Conservation (phyloP, 768 basidiomycete species). For the Mycena belliarum region DNA sequence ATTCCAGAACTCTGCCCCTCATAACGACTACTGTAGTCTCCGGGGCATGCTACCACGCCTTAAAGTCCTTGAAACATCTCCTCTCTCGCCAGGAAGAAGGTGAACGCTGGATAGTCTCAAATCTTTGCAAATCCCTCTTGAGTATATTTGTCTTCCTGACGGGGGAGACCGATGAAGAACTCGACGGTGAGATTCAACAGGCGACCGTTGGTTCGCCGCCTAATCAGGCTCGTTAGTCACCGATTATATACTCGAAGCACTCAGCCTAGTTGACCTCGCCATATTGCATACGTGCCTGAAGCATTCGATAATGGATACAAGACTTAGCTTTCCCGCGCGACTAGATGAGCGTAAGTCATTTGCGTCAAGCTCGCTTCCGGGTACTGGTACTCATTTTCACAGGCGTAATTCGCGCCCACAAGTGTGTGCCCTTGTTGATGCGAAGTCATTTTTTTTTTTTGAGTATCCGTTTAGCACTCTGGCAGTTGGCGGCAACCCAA, state of each 20-base stretch:
- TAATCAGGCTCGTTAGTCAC: constrained; percentile 28
- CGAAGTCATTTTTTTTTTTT: not conserved
- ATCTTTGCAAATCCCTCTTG: constrained; percentile 30
- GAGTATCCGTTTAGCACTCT: constrained; percentile 4
- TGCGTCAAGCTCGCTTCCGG: not conserved
- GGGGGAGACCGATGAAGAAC: constrained; percentile 22
- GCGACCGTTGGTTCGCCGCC: not conserved
- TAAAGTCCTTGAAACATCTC: constrained; percentile 8
- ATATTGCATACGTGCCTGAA: constrained; percentile 22
- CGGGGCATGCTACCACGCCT: constrained; percentile 21
- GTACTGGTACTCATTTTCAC: not conserved
- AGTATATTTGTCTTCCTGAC: constrained; percentile 29
- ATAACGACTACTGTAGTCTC: constrained; percentile 27
- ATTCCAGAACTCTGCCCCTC: constrained; percentile 13
- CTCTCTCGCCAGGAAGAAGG: not conserved
- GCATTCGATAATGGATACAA: constrained; percentile 23
- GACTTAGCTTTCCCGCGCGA: constrained; percentile 27
- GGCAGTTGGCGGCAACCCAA: not conserved
- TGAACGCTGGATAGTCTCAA: constrained; percentile 19
- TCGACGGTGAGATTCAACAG: constrained; percentile 23
- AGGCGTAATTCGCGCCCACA: not conserved
- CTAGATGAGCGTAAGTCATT: constrained; percentile 34
- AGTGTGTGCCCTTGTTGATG: not conserved
- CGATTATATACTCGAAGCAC: constrained; percentile 33
- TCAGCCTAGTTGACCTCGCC: constrained; percentile 26